phyloP scores from a whole-genome alignment of 495 filamentous ascomycete genomes.

The Astrothelium subdiscretum region DNA sequence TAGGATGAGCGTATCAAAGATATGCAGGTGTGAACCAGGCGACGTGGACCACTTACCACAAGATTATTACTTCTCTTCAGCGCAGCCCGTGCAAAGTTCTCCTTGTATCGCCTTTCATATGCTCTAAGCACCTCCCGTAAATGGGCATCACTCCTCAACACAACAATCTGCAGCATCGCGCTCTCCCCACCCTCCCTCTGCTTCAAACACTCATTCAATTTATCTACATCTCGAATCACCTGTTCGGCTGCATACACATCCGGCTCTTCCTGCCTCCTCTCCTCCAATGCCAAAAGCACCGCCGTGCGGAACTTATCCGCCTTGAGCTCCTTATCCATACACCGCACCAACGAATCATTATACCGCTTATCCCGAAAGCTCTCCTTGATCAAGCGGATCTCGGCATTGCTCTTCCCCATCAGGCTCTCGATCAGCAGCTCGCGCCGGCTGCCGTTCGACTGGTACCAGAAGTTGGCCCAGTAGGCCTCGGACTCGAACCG shows the following conservation, averaged over 20 bases:
- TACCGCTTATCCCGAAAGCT: constrained; percentile 90
- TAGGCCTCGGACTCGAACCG: constrained; percentile 90
- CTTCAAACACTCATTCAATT: constrained; percentile 56
- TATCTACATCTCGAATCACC: constrained; percentile 51
- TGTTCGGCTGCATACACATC: constrained; percentile 45
- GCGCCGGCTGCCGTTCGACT: constrained; percentile 38
- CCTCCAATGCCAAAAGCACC: constrained; percentile 73
- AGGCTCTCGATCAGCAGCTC: constrained; percentile 84
- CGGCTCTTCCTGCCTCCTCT: constrained; percentile 67
- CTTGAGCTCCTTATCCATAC: constrained; percentile 83
- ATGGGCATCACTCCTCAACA: constrained; percentile 67
- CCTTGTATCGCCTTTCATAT: constrained; percentile 57
- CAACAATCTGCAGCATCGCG: constrained; percentile 78
- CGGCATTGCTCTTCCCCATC: constrained; percentile 76
- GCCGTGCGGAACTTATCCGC: constrained; percentile 87
- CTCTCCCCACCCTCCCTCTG: constrained; percentile 76
- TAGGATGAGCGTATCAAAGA: too few relatives aligned
- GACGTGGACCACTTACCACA: too few relatives aligned
- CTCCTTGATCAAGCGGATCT: constrained; percentile 85
- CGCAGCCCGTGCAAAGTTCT: constrained; percentile 79
- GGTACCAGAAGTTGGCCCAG: constrained; percentile 99
- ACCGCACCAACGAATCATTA: constrained; percentile 63
- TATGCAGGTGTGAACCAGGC: too few relatives aligned
- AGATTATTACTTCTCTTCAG: constrained; percentile 80
- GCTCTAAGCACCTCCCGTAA: constrained; percentile 62